Percentiles rank a stretch among this genome's conserved stretches.
phyloP scores from a whole-genome alignment of 495 filamentous ascomycete species.

The Neurospora pannonica region DNA sequence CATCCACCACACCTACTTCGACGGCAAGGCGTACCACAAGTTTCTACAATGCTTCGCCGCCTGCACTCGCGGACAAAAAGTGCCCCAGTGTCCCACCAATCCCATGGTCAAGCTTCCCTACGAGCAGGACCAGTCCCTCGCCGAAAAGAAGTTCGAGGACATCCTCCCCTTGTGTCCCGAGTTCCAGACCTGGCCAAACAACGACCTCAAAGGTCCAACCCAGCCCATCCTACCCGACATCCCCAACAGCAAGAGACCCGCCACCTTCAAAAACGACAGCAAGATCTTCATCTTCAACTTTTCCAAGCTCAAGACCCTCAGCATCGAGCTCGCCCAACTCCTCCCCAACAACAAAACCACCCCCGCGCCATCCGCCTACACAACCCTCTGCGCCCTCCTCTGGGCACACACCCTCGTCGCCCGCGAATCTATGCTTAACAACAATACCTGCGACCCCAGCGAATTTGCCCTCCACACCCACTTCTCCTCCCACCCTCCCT shows the following conservation, averaged over 20 bases:
- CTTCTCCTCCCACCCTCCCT: neutral
- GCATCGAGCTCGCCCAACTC: neutral
- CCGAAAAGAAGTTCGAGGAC: conserved; percentile 16
- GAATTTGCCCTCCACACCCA: neutral
- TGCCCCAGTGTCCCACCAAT: neutral
- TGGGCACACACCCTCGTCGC: neutral
- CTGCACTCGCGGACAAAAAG: conserved; percentile 9
- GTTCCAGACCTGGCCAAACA: conserved; percentile 14
- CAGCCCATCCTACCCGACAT: conserved; percentile 10
- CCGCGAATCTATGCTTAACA: neutral
- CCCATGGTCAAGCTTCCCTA: neutral
- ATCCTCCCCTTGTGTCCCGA: conserved; percentile 5
- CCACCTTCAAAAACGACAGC: conserved; percentile 15
- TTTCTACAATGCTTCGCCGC: conserved; percentile 39
- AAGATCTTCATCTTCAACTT: conserved; percentile 26
- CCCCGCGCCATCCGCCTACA: neutral
- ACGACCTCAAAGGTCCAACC: conserved; percentile 22
- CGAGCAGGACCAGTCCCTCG: conserved; percentile 3
- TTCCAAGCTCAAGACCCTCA: neutral
- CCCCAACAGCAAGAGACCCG: conserved; percentile 7
- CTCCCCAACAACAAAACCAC: neutral
- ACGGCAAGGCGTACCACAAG: conserved; percentile 39
- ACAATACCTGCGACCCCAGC: neutral
- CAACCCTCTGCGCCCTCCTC: neutral
- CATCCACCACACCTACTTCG: conserved; percentile 25